Evolutionary conservation across 768 basidiomycete genomes (phyloP).

Genomic region (Leccinum ochraceum): DNA sequence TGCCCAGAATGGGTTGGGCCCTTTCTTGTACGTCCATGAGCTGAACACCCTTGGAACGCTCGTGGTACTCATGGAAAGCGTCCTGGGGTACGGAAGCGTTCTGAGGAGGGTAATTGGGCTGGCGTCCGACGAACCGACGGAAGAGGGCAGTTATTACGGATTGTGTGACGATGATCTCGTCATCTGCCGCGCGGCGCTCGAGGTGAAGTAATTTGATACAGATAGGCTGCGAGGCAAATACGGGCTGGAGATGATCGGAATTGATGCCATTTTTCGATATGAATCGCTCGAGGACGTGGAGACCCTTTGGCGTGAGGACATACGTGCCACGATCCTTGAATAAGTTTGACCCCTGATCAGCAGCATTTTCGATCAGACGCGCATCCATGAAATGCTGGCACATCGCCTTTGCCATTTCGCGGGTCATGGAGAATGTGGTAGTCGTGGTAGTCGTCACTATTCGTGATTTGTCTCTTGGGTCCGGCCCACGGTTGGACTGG

Average conservation of each 20-base stretch:
- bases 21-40: constrained; percentile 74
- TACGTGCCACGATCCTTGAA: constrained; percentile 99
- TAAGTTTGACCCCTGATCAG: constrained; percentile 81
- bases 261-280: constrained; percentile 99
- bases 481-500: constrained; percentile 97
- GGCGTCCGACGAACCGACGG: constrained; percentile 89
- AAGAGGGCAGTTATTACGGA: constrained; percentile 94
- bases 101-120: constrained; percentile 71
- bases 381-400: constrained; percentile 99
- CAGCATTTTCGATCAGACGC: constrained; percentile 94
- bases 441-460: constrained; percentile 99
- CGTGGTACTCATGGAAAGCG: constrained; percentile 71
- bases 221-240: constrained; percentile 92
- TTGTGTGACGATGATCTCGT: constrained; percentile 96
- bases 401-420: constrained; percentile 99
- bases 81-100: constrained; percentile 51
- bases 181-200: constrained; percentile 88
- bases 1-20: constrained; percentile 52
- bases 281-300: constrained; percentile 99
- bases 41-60: constrained; percentile 72
- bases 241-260: constrained; percentile 85
- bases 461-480: constrained; percentile 96
- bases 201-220: constrained; percentile 98
- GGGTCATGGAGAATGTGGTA: constrained; percentile 99
- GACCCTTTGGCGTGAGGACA: constrained; percentile 93